Evolutionary conservation across 1,284 basidiomycete species (phyloP).

Genomic region (Calocybe gambosa): DNA sequence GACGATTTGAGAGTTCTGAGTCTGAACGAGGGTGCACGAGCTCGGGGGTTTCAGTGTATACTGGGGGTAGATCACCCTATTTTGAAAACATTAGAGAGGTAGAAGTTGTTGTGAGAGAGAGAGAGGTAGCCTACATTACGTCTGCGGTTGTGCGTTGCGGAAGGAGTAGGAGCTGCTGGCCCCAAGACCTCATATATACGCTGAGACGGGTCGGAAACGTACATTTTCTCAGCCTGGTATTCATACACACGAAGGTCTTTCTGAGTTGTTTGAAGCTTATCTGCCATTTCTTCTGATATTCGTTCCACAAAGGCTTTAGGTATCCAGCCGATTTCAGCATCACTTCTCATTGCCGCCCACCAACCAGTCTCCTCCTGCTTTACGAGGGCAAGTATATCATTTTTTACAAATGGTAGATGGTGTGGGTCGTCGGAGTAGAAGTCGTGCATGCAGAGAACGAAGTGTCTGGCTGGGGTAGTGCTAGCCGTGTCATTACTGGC

Average conservation of each 20-base stretch:
- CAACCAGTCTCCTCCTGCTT: constrained; percentile 67
- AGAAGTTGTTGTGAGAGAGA: neutral
- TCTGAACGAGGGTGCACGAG: constrained; percentile 4
- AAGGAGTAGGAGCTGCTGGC: constrained; percentile 8
- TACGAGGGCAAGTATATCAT: constrained; percentile 62
- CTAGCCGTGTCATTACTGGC: constrained; percentile 19
- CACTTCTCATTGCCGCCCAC: constrained; percentile 69
- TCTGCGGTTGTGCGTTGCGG: constrained; percentile 3
- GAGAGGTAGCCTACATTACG: constrained; percentile 11
- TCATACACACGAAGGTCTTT: constrained; percentile 39
- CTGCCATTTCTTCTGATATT: constrained; percentile 39
- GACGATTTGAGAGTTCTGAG: constrained; percentile 13
- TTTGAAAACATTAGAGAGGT: neutral
- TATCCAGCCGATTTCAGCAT: constrained; percentile 63
- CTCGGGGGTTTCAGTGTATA: constrained; percentile 5
- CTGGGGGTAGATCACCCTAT: constrained; percentile 7
- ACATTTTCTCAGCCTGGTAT: constrained; percentile 41
- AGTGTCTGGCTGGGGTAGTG: constrained; percentile 23
- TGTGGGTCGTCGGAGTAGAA: constrained; percentile 55
- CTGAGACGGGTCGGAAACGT: constrained; percentile 31
- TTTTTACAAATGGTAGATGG: constrained; percentile 56
- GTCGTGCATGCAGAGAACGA: constrained; percentile 59
- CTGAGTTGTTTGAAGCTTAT: constrained; percentile 33
- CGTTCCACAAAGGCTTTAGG: constrained; percentile 51
- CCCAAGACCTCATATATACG: constrained; percentile 22